Evolutionary conservation across 148 eudicot species (phyloP).

Genomic region (Tetragonia tetragonoides): DNA sequence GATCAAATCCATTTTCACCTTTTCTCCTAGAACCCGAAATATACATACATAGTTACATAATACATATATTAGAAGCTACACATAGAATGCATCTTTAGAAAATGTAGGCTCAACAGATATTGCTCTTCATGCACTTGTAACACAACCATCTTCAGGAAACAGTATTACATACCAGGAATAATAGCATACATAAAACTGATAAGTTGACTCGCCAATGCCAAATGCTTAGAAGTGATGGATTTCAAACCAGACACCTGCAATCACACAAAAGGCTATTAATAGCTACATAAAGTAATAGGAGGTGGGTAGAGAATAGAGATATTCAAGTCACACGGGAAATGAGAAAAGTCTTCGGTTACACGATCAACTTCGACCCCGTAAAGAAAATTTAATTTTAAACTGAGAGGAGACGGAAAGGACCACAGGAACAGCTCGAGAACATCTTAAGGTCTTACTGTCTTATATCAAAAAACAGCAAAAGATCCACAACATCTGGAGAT

Average conservation of each 20-base stretch:
- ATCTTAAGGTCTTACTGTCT: not conserved
- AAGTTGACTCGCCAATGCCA: slow-evolving; percentile 97
- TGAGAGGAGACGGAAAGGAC: not conserved
- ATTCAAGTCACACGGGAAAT: not conserved
- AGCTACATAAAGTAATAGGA: not conserved
- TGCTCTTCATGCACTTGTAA: not conserved
- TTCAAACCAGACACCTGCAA: slow-evolving; percentile 93
- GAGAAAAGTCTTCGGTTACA: not conserved
- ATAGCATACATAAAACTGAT: slow-evolving; percentile 78
- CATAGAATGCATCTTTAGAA: not conserved
- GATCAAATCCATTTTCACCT: not conserved
- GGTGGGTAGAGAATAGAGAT: not conserved
- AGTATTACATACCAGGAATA: slow-evolving; percentile 73
- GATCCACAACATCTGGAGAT: too few species aligned
- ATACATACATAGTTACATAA: too few species aligned
- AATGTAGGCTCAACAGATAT: not conserved
- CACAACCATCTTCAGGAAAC: not conserved
- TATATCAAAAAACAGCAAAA: not conserved
- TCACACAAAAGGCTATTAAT: slow-evolving; percentile 14
- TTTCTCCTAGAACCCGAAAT: not conserved
- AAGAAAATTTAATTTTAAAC: not conserved
- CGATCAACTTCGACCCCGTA: not conserved
- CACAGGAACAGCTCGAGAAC: too few species aligned
- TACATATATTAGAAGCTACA: not conserved
- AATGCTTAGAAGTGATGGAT: slow-evolving; percentile 93